Evolutionary conservation across 345 rosid genomes (phyloP).

Genomic region (Lumnitzera littorea): DNA sequence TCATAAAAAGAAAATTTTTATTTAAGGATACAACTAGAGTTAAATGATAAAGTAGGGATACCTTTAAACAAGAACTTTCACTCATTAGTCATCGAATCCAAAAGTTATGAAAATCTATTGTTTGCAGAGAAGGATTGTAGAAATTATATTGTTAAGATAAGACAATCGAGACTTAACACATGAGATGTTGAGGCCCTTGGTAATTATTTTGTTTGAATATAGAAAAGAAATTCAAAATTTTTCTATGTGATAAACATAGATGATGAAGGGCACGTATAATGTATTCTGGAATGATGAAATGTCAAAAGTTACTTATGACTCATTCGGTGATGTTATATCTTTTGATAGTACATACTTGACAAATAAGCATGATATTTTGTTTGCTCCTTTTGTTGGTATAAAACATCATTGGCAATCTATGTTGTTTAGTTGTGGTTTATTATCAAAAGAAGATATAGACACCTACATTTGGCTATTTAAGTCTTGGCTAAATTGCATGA

Average conservation of each 20-base stretch:
- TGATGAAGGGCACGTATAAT: conserved; percentile 39
- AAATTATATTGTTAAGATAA: conserved; percentile 11
- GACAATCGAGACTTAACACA: conserved; percentile 35
- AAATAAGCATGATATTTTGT: conserved; percentile 30
- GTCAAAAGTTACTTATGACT: conserved; percentile 34
- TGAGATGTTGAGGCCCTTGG: conserved; percentile 44
- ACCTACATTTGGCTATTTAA: conserved; percentile 48
- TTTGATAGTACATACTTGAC: conserved; percentile 39
- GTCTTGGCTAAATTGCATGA: conserved; percentile 52
- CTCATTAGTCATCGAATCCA: conserved; percentile 23
- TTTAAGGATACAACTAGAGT: conserved; percentile 8
- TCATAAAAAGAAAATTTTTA: neutral
- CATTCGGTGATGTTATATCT: conserved; percentile 36
- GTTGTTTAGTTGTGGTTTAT: conserved; percentile 43
- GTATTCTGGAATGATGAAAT: conserved; percentile 40
- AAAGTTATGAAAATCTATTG: conserved; percentile 20
- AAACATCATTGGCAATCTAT: conserved; percentile 53
- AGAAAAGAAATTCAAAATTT: conserved; percentile 36
- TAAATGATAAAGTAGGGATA: conserved; percentile 2
- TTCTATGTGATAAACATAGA: conserved; percentile 48
- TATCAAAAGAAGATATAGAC: conserved; percentile 35
- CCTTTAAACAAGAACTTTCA: neutral
- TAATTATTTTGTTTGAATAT: conserved; percentile 30
- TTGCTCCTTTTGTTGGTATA: conserved; percentile 38
- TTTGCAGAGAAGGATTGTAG: conserved; percentile 16